Conservation (phyloP, 371 early-diverging fungal genomes). For the Mortierella sp. region DNA sequence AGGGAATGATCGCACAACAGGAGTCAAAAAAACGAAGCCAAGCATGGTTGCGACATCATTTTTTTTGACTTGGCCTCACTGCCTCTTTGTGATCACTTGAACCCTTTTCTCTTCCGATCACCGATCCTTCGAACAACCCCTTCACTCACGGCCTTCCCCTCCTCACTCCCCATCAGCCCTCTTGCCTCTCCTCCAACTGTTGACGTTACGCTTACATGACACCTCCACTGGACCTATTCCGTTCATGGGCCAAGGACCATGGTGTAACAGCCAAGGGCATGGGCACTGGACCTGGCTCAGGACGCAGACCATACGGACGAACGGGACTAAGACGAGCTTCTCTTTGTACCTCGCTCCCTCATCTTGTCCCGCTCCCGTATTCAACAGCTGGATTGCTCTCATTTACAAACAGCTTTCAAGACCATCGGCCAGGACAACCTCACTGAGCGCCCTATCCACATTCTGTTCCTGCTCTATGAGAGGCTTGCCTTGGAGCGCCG, state of each 20-base stretch:
- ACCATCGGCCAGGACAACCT: conserved; percentile 13
- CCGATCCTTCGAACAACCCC: too few species aligned
- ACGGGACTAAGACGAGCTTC: conserved; percentile 14
- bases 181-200: too few species aligned
- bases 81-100: too few species aligned
- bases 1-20: too few species aligned
- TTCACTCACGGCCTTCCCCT: too few species aligned
- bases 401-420: conserved; percentile 14
- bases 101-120: too few species aligned
- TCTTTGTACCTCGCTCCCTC: conserved; percentile 24
- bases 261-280: conserved; percentile 28
- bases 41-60: too few species aligned
- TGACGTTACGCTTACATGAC: too few species aligned
- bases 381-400: neutral
- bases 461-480: conserved; percentile 34
- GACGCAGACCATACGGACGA: neutral
- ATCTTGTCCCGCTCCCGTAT: conserved; percentile 28
- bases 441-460: conserved; percentile 34
- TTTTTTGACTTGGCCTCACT: too few species aligned
- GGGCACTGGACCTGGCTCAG: conserved; percentile 20
- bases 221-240: conserved; percentile 13
- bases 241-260: conserved; percentile 14
- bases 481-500: conserved; percentile 5
- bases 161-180: too few species aligned
- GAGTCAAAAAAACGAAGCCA: too few species aligned